Percentiles rank a stretch among this genome's conserved stretches.
These are phyloP conservation scores for Phascolomyces articulosus DNA, from an alignment of 371 early-diverging fungal genomes.

Conservation along the genomic window DNA sequence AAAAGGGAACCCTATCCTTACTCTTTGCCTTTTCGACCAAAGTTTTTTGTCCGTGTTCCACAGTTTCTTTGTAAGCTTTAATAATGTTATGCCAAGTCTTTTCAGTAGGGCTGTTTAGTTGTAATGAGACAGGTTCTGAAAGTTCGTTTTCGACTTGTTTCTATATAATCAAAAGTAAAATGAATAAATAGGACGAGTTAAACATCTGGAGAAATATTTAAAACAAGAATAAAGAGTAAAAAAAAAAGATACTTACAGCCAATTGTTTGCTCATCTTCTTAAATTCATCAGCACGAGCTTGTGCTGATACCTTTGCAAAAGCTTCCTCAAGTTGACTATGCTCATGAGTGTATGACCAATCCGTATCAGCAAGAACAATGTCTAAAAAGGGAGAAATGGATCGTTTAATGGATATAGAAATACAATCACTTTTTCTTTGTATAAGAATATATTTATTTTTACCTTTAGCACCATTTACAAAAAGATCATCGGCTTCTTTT, in stretches of 20 bases:
- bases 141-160: slow-evolving; percentile 66
- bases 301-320: slow-evolving; percentile 65
- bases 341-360: slow-evolving; percentile 81
- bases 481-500: slow-evolving; percentile 47
- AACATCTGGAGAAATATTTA: too few relatives aligned
- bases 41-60: slow-evolving; percentile 47
- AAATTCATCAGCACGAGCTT: slow-evolving; percentile 78
- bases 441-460: not conserved
- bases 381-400: slow-evolving; percentile 22
- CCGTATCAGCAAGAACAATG: slow-evolving; percentile 64
- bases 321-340: slow-evolving; percentile 64
- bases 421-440: not conserved
- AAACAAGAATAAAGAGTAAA: too few relatives aligned
- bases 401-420: not conserved
- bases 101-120: slow-evolving; percentile 66
- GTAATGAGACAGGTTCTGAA: slow-evolving; percentile 70
- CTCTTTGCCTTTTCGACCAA: slow-evolving; percentile 46
- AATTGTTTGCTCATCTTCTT: slow-evolving; percentile 73
- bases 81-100: slow-evolving; percentile 81
- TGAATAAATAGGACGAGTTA: too few relatives aligned
- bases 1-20: slow-evolving; percentile 12
- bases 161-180: too few relatives aligned
- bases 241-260: slow-evolving; percentile 34
- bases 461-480: slow-evolving; percentile 40
- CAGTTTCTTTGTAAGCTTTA: slow-evolving; percentile 53